These are phyloP conservation scores for Chlamydomonas applanata DNA, from an alignment of 139 green algal genomes.

Conservation along the genomic window DNA sequence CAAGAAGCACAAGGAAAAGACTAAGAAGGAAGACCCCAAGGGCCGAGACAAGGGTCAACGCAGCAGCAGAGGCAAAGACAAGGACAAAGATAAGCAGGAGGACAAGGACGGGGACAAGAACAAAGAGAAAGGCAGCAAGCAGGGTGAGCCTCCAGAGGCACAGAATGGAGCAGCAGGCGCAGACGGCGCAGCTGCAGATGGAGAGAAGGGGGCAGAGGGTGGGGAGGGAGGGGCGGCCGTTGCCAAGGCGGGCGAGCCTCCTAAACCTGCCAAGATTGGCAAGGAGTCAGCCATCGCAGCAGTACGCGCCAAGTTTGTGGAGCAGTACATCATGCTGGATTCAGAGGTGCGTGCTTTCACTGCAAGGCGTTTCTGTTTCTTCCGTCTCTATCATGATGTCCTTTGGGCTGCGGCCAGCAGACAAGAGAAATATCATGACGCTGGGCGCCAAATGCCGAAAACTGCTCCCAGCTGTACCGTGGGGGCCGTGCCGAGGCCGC, in stretches of 20 bases:
- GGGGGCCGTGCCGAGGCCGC: too few species aligned
- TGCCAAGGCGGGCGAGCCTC: background rate
- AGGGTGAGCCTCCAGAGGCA: background rate
- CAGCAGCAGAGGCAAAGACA: background rate
- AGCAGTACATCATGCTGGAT: constrained; percentile 4
- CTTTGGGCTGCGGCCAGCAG: too few species aligned
- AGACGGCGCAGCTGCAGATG: background rate
- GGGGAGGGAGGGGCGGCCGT: background rate
- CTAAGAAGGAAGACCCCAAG: background rate
- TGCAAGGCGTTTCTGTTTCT: background rate
- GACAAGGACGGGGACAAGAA: background rate
- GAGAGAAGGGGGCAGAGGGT: background rate
- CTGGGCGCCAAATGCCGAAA: too few species aligned
- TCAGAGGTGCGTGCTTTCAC: background rate
- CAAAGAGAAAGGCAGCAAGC: background rate
- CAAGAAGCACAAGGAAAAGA: constrained; percentile 1
- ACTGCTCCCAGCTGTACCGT: too few species aligned
- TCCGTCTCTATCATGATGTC: too few species aligned
- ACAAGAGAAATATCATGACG: too few species aligned
- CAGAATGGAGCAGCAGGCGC: too few species aligned
- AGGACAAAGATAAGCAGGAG: background rate
- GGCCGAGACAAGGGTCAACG: background rate
- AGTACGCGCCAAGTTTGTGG: background rate
- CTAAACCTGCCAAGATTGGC: background rate
- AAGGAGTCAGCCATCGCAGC: background rate